These are phyloP conservation scores for Plectosphaerella plurivora DNA, from an alignment of 2,329 filamentous ascomycete genomes.

Conservation along the genomic window DNA sequence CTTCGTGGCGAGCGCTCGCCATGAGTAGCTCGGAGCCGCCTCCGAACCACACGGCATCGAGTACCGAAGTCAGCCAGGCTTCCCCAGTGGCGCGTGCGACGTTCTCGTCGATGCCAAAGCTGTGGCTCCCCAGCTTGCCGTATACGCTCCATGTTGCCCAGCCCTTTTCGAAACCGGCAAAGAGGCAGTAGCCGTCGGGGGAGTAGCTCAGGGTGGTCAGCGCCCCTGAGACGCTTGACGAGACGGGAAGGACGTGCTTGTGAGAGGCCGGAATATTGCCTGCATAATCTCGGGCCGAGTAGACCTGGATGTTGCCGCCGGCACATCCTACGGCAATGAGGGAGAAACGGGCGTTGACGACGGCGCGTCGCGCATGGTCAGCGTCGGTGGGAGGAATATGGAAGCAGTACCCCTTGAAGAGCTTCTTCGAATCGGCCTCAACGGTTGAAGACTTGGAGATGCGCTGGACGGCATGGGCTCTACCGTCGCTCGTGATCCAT, in stretches of 20 bases:
- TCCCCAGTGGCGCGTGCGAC: slow-evolving; percentile 68
- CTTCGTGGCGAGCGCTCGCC: slow-evolving; percentile 64
- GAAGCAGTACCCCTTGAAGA: slow-evolving; percentile 91
- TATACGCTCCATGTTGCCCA: slow-evolving; percentile 99
- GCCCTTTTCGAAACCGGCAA: slow-evolving; percentile 85
- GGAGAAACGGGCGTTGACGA: slow-evolving; percentile 93
- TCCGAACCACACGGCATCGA: slow-evolving; percentile 78
- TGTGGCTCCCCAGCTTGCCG: slow-evolving; percentile 81
- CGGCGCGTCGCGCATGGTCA: slow-evolving; percentile 64
- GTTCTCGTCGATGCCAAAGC: slow-evolving; percentile 66
- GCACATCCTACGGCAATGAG: slow-evolving; percentile 81
- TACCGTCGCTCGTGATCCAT: slow-evolving; percentile 86
- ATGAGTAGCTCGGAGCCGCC: slow-evolving; percentile 84
- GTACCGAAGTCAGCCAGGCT: slow-evolving; percentile 77
- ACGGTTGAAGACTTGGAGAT: slow-evolving; percentile 8
- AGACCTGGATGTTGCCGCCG: slow-evolving; percentile 80
- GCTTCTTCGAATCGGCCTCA: slow-evolving; percentile 50
- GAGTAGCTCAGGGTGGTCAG: slow-evolving; percentile 80
- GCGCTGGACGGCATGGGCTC: slow-evolving; percentile 86
- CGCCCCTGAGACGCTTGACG: slow-evolving; percentile 60
- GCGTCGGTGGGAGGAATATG: slow-evolving; percentile 62
- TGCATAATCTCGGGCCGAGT: slow-evolving; percentile 86
- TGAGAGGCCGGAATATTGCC: slow-evolving; percentile 91
- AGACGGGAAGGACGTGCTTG: slow-evolving; percentile 65
- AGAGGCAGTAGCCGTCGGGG: slow-evolving; percentile 92